Percentiles rank a stretch among this genome's conserved stretches.
phyloP scores from a whole-genome alignment of 2,329 filamentous ascomycete genomes.

The Colletotrichum sp. region DNA sequence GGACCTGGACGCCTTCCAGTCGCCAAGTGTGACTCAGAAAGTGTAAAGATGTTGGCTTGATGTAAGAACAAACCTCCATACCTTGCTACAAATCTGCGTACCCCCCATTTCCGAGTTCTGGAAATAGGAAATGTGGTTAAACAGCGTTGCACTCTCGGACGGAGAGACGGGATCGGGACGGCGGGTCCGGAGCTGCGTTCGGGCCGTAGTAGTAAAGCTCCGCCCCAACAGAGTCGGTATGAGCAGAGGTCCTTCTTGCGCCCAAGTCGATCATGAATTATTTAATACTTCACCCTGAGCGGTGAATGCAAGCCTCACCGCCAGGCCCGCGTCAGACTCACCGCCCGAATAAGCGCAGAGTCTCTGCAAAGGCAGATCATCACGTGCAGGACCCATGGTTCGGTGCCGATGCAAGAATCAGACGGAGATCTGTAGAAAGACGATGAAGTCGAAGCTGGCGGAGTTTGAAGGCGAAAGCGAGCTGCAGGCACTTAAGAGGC shows the following conservation, averaged over 20 bases:
- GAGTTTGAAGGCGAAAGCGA: not conserved
- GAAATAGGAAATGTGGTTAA: not conserved
- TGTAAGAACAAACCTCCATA: not conserved
- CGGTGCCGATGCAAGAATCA: not conserved
- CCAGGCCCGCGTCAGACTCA: not conserved
- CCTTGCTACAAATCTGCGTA: not conserved
- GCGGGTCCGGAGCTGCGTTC: not conserved
- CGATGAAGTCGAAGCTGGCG: not conserved
- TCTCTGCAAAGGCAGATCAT: not conserved
- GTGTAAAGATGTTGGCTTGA: not conserved
- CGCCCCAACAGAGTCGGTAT: not conserved
- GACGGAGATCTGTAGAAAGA: not conserved
- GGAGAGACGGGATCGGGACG: not conserved
- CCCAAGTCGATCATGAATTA: not conserved
- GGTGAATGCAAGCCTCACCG: not conserved
- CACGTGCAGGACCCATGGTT: not conserved
- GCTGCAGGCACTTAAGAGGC: constrained; percentile 13
- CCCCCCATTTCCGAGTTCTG: not conserved
- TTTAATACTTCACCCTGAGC: not conserved
- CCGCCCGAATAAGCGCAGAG: not conserved
- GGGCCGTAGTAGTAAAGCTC: not conserved
- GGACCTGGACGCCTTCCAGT: not conserved
- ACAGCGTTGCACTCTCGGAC: not conserved
- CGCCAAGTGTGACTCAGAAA: not conserved
- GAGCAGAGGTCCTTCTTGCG: not conserved